Conservation (phyloP, 108 stramenopile species). For the Nitzschia palea region DNA sequence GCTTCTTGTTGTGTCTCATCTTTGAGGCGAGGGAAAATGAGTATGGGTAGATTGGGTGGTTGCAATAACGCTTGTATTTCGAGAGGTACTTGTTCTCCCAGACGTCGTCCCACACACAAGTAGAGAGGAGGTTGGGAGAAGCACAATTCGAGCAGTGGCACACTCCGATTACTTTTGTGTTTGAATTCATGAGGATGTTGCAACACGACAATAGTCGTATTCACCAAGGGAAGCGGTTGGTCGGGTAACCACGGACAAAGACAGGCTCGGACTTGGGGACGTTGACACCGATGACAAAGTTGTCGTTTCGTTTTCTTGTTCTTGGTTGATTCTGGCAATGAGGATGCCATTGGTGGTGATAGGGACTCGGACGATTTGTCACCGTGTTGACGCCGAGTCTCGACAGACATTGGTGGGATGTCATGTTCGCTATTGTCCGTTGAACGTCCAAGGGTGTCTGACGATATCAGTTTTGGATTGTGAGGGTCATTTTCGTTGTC, state of each 20-base stretch:
- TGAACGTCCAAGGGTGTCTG: no score
- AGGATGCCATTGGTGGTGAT: no score
- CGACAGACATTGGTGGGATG: no score
- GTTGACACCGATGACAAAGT: slow-evolving; percentile 51
- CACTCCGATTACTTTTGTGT: slow-evolving; percentile 58
- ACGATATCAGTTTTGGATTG: no score
- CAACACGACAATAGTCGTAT: slow-evolving; percentile 49
- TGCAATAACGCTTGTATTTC: not conserved
- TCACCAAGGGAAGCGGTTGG: slow-evolving; percentile 32
- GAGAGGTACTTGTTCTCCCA: slow-evolving; percentile 29
- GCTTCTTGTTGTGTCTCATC: slow-evolving; percentile 6
- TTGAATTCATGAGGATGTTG: slow-evolving; percentile 77
- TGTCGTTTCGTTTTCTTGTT: not conserved
- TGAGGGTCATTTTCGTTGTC: no score
- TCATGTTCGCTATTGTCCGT: no score
- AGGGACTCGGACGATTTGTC: no score
- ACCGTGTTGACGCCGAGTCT: no score
- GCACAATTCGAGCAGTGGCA: slow-evolving; percentile 70
- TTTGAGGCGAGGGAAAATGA: slow-evolving; percentile 22
- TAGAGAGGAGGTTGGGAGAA: slow-evolving; percentile 15
- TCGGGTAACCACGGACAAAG: slow-evolving; percentile 47
- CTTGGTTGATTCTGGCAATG: no score
- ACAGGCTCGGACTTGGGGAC: slow-evolving; percentile 51
- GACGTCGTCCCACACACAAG: slow-evolving; percentile 33
- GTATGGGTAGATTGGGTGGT: slow-evolving; percentile 17